Conservation (phyloP, 2,329 filamentous ascomycete species). For the Decorospora gaudefroyi region DNA sequence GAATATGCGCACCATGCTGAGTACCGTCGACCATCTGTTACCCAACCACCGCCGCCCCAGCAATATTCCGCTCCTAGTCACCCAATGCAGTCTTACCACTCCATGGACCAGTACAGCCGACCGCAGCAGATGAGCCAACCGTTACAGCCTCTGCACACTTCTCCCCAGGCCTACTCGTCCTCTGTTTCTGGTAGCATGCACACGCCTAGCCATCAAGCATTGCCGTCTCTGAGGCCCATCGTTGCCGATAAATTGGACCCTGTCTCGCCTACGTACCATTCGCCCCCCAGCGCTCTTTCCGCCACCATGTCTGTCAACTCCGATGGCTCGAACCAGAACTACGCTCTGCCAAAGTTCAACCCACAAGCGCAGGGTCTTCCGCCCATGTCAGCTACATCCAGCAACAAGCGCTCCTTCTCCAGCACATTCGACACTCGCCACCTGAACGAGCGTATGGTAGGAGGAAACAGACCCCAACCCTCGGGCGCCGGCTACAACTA, state of each 20-base stretch:
- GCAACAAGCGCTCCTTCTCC: conserved; percentile 54
- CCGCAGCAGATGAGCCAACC: conserved; percentile 45
- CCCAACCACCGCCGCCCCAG: conserved; percentile 36
- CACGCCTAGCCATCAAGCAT: conserved; percentile 41
- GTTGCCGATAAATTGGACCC: conserved; percentile 49
- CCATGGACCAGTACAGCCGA: conserved; percentile 46
- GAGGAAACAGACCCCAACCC: conserved; percentile 51
- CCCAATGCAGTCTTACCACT: conserved; percentile 42
- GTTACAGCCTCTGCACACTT: conserved; percentile 41
- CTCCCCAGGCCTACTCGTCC: conserved; percentile 39
- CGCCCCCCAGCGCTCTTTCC: conserved; percentile 40
- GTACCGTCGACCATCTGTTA: conserved; percentile 50
- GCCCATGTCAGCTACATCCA: conserved; percentile 34
- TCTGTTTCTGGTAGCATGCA: conserved; percentile 35
- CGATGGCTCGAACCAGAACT: conserved; percentile 33
- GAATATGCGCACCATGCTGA: conserved; percentile 49
- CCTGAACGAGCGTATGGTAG: conserved; percentile 50
- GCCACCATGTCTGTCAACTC: conserved; percentile 43
- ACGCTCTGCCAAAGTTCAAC: conserved; percentile 36
- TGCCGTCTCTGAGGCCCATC: conserved; percentile 51
- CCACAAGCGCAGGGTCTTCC: conserved; percentile 34
- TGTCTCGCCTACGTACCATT: conserved; percentile 52
- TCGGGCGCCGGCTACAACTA: conserved; percentile 38
- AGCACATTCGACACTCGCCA: conserved; percentile 53
- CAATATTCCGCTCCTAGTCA: conserved; percentile 45